Evolutionary conservation across 176 grass and related monocot species (phyloP).

Genomic region (Cenchrus purpureus): DNA sequence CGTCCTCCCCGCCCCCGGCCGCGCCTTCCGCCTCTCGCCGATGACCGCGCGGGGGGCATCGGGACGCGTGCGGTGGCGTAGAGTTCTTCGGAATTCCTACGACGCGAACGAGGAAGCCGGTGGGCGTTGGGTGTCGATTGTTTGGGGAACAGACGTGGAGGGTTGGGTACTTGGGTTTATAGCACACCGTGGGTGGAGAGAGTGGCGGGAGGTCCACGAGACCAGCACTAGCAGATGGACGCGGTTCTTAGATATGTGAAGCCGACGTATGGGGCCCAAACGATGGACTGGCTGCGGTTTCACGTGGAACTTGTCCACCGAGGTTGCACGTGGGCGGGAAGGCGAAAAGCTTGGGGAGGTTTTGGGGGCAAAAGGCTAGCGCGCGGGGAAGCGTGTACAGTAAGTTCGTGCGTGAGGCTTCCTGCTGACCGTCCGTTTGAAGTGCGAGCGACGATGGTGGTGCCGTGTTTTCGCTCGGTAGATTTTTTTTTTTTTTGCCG

Average conservation of each 20-base stretch:
- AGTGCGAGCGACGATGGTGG: too few species aligned
- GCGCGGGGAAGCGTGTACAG: too few species aligned
- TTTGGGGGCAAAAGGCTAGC: background rate
- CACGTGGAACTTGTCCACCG: background rate
- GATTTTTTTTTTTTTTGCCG: too few species aligned
- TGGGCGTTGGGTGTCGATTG: background rate
- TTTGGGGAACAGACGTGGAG: background rate
- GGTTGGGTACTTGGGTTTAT: slow-evolving; percentile 1
- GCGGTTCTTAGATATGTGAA: rapidly evolving
- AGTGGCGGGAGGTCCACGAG: slow-evolving; percentile 40
- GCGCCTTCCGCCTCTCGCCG: slow-evolving; percentile 34
- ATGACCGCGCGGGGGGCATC: slow-evolving; percentile 14
- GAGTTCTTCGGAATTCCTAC: background rate
- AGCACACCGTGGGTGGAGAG: background rate
- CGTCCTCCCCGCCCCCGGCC: slow-evolving; percentile 13
- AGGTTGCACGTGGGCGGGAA: slow-evolving; percentile 20
- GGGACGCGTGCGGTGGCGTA: background rate
- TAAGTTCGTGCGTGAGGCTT: background rate
- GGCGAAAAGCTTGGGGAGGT: background rate
- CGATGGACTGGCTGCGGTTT: background rate
- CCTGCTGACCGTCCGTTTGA: background rate
- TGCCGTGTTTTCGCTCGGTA: too few species aligned
- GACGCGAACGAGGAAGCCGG: background rate
- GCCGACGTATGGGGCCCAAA: background rate
- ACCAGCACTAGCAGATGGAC: background rate